phyloP scores from a whole-genome alignment of 2,329 filamentous ascomycete genomes.

The Xylaria sp. region DNA sequence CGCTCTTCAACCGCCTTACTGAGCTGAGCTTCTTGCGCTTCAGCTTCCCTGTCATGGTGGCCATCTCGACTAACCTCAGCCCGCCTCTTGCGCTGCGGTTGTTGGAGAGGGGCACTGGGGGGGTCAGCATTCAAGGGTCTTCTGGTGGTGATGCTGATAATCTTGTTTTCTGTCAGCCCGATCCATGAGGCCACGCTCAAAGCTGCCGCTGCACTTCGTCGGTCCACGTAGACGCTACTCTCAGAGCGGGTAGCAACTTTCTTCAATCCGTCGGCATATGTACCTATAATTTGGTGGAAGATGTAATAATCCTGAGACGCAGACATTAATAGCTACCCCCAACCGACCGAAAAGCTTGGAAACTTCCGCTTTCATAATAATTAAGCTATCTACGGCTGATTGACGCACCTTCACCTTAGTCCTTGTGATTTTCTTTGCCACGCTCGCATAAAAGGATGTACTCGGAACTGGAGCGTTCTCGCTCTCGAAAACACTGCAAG shows the following conservation, averaged over 20 bases:
- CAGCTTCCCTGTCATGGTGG: not conserved
- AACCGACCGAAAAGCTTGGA: not conserved
- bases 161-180: slow-evolving; percentile 10
- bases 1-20: slow-evolving; percentile 4
- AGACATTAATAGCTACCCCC: not conserved
- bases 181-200: slow-evolving; percentile 21
- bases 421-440: slow-evolving; percentile 18
- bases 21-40: not conserved
- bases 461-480: not conserved
- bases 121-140: not conserved
- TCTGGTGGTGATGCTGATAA: slow-evolving; percentile 24
- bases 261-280: slow-evolving; percentile 17
- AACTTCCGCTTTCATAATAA: too few relatives aligned
- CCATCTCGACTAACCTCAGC: not conserved
- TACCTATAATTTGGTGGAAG: slow-evolving; percentile 13
- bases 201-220: slow-evolving; percentile 5
- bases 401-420: slow-evolving; percentile 19
- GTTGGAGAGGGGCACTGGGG: not conserved
- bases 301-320: slow-evolving; percentile 4
- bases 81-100: slow-evolving; percentile 1
- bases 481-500: slow-evolving; percentile 11
- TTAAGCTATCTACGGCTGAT: not conserved
- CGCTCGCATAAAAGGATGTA: slow-evolving; percentile 1
- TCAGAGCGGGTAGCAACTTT: slow-evolving; percentile 7
- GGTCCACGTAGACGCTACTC: slow-evolving; percentile 10